A percentile compares a stretch with the other conserved stretches of the same genome.
Evolutionary conservation across 1,139 yeast species (phyloP).

Genomic region (Debaryomyces sp.): DNA sequence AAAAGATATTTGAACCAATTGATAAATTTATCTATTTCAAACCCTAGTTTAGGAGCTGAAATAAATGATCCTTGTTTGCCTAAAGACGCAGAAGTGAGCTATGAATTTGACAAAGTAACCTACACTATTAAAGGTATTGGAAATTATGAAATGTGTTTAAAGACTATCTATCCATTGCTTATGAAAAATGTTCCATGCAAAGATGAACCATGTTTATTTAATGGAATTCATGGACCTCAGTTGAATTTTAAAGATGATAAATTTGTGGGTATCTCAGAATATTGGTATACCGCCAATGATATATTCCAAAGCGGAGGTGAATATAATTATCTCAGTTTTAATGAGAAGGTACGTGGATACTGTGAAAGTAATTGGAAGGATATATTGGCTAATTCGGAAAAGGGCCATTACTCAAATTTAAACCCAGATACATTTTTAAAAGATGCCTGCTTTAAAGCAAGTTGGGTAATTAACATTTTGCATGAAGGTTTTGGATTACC

Average conservation of each 20-base stretch:
- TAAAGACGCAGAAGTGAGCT: slow-evolving; percentile 48
- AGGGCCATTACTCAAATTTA: slow-evolving; percentile 53
- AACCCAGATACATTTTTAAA: slow-evolving; percentile 50
- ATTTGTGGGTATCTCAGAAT: slow-evolving; percentile 79
- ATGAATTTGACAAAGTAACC: slow-evolving; percentile 42
- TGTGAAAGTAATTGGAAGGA: slow-evolving; percentile 69
- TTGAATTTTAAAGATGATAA: slow-evolving; percentile 70
- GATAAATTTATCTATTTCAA: slow-evolving; percentile 29
- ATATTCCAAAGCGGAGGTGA: slow-evolving; percentile 78
- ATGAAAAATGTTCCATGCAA: slow-evolving; percentile 73
- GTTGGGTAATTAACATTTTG: slow-evolving; percentile 75
- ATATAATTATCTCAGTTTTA: slow-evolving; percentile 64
- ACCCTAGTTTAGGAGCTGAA: slow-evolving; percentile 22
- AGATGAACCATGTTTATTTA: slow-evolving; percentile 75
- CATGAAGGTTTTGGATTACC: slow-evolving; percentile 84
- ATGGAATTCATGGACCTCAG: slow-evolving; percentile 79
- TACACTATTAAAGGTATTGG: slow-evolving; percentile 67
- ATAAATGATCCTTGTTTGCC: slow-evolving; percentile 76
- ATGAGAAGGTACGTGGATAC: slow-evolving; percentile 58
- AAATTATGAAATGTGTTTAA: slow-evolving; percentile 65
- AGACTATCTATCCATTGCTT: slow-evolving; percentile 68
- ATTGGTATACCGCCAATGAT: slow-evolving; percentile 86
- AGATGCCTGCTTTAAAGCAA: slow-evolving; percentile 80
- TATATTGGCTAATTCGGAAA: slow-evolving; percentile 49
- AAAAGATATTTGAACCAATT: slow-evolving; percentile 62